Evolutionary conservation across 2,329 filamentous ascomycete species (phyloP), one percentile per base, ranked within the genome.

Genomic region (Xylariaceae sp.): DNA sequence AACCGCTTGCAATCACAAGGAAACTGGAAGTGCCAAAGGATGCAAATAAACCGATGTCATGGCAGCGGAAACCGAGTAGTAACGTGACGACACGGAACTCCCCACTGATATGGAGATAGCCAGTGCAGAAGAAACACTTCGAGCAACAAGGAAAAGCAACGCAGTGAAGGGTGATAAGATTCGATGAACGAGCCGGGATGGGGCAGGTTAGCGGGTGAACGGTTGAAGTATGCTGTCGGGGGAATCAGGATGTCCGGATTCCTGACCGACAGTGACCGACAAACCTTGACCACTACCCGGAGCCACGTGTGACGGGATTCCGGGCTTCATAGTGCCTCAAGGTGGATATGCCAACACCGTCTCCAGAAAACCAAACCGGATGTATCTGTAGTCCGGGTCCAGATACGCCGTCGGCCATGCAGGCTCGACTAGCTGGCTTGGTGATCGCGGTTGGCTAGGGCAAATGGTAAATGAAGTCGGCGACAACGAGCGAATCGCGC

Each of bases 361-460:
- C 53, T 41, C 53, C 10, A 39, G 50, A 13, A 58, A 18, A 17
- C 13, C 11, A 17, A 53, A 15, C n/a, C 41, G 45, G 41, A 47
- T 15, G 44, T 23, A 48, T 55, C n/a, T 39, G 49, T 39, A 49
- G 49, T 51, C 18, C 13, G 47, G 34, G 53, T n/a, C 34, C 55
- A 53, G 34, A 55, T 51, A 55, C 17, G 15, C 48, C 47, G 10
- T 52, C 57, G 53, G 44, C 5, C 45, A 51, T 30, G 53, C 34
- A 52, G 52, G 57, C 45, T 56, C 50, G 17, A 18, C 49, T 18
- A 56, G 55, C 35, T 39, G 45, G 51, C 10, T 50, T 30, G 18
- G 52, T 57, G 56, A 56, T 52, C 53, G 51, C 30, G 41, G 53
- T 35, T 52, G 50, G 35, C 54, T 35, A 55, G 57, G 52, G 53